Percentiles rank a stretch among this genome's conserved stretches.
These are phyloP conservation scores for Gyromitra esculenta DNA, from an alignment of 2,329 filamentous ascomycete genomes.

Conservation along the genomic window DNA sequence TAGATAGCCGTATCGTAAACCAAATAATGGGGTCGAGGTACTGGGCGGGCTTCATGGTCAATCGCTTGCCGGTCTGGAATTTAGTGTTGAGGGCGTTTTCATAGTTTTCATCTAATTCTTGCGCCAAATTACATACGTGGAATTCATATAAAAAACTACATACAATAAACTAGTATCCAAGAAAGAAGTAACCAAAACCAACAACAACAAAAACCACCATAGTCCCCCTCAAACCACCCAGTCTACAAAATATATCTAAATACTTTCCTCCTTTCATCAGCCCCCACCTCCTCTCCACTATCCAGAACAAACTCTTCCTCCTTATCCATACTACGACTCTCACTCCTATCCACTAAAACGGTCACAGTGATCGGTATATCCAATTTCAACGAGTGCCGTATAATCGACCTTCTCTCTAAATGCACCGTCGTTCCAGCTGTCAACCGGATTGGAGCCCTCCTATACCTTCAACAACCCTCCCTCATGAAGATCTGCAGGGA, in stretches of 20 bases:
- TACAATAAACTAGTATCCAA: too few species aligned
- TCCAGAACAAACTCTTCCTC: conserved; percentile 18
- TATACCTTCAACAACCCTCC: conserved; percentile 69
- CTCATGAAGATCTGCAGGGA: conserved; percentile 68
- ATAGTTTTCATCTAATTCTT: too few species aligned
- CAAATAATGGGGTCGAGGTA: too few species aligned
- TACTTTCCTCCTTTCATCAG: conserved; percentile 6
- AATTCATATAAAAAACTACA: background rate
- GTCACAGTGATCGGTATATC: conserved; percentile 79
- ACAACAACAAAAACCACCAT: background rate
- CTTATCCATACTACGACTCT: conserved; percentile 17
- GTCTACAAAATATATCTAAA: conserved; percentile 29
- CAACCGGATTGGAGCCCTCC: conserved; percentile 71
- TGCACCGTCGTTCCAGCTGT: conserved; percentile 72
- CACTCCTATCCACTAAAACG: conserved; percentile 59
- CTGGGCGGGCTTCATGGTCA: background rate
- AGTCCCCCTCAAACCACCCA: background rate
- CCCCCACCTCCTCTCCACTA: conserved; percentile 7
- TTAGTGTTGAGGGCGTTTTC: too few species aligned
- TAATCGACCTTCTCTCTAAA: conserved; percentile 69
- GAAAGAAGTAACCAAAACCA: too few species aligned
- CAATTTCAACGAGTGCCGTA: conserved; percentile 71
- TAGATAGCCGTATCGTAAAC: too few species aligned
- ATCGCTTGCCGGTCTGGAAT: background rate
- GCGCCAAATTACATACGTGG: background rate